Base-by-base conservation (phyloP, 306 rosid genomes). In the Prunus campanulata region DNA sequence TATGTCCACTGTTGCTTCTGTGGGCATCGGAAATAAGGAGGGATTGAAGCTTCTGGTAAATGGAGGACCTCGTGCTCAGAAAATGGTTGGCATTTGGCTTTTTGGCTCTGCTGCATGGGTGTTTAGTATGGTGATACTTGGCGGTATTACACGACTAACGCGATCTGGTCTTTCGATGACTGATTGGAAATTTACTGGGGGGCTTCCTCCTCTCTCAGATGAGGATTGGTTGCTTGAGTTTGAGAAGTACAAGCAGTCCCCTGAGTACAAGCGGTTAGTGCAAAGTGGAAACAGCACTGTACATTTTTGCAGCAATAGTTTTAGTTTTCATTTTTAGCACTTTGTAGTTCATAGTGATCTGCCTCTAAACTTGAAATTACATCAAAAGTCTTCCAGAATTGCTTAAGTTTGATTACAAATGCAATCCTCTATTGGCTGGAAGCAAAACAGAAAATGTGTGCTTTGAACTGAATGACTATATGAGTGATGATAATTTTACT, bases 91-190 rank as follows among this genome's bases (percentile, higher is more conserved):
- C 47, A 86, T 88, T 72, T 94, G 98, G 98, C 93, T 94, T 70
- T 94, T 94, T 68, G 83, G 93, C 57, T 91, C 97, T 6, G 95
- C 98, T 1, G 91, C 93, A 0, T 94, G 97, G 98, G 98, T 94
- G 61, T 91, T 90, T 78, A 91, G 95, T 82, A 91, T 91, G 97
- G 97, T 94, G 62, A 48, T 94, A 24, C 96, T 94, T 42, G 98
- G 98, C 5, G 98, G 98, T 66, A 72, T 90, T 64, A 94, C 96
- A 20, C 78, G 97, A 74, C 87, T 94, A 55, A 94, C 97, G 8
- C 77, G 97, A 29, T 94, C 98, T 16, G 98, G 98, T 78, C 96
- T 93, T 85, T 93, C 96, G 10, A 93, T 93, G 96, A 90, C 94
- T n/a, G 93, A 93, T 79, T 90, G 98, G 98, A 93, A 93, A 44